Conservation (phyloP, 2,329 filamentous ascomycete species). For the Davidsoniella virescens region DNA sequence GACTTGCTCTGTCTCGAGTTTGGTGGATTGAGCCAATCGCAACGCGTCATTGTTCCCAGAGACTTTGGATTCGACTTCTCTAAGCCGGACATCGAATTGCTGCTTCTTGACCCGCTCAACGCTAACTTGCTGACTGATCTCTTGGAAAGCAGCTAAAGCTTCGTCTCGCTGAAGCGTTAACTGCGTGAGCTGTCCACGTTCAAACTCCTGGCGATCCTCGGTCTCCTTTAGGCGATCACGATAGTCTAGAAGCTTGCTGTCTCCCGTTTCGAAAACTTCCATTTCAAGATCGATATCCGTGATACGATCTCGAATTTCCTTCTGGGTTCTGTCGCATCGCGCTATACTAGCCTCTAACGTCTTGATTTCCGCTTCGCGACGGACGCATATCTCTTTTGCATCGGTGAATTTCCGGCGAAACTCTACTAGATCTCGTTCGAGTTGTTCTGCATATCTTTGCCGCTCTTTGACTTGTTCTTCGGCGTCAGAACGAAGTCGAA, state of each 20-base stretch:
- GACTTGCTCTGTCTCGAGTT: conserved; percentile 29
- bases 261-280: conserved; percentile 50
- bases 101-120: not conserved
- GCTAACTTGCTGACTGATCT: not conserved
- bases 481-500: conserved; percentile 69
- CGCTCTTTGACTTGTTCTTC: conserved; percentile 45
- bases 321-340: conserved; percentile 18
- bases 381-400: conserved; percentile 31
- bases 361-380: conserved; percentile 28
- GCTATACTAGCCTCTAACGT: conserved; percentile 18
- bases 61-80: conserved; percentile 1
- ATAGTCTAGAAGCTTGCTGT: conserved; percentile 46
- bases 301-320: conserved; percentile 22
- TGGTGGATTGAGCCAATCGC: conserved; percentile 13
- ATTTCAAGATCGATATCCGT: conserved; percentile 39
- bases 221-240: conserved; percentile 39
- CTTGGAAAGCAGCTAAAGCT: too few species aligned
- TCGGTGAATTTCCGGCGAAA: conserved; percentile 32
- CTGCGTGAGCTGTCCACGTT: conserved; percentile 33
- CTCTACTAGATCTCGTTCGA: conserved; percentile 36
- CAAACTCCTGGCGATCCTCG: conserved; percentile 27
- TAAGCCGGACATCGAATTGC: not conserved
- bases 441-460: conserved; percentile 32
- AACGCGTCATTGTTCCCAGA: conserved; percentile 22
- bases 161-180: too few species aligned